Evolutionary conservation across 2,329 filamentous ascomycete species (phyloP).

Genomic region (Botrytis porri): DNA sequence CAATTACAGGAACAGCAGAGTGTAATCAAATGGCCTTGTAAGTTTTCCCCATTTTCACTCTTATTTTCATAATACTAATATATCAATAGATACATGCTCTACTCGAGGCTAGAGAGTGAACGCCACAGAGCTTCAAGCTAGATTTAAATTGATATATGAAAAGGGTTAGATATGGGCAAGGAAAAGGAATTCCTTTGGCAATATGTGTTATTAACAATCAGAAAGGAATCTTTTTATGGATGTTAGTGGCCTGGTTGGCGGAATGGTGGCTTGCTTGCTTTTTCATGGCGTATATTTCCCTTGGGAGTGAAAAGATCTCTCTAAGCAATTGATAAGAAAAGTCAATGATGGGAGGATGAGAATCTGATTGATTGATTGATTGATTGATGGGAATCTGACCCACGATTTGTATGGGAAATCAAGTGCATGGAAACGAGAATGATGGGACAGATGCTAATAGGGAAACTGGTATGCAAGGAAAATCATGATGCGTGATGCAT

Average conservation of each 20-base stretch:
- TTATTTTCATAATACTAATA: neutral
- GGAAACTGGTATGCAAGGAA: neutral
- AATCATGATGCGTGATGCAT: neutral
- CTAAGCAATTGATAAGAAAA: neutral
- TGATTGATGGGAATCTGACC: neutral
- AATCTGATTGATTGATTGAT: neutral
- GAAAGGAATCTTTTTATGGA: neutral
- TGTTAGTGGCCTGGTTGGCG: conserved; percentile 1
- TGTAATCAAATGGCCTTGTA: conserved; percentile 99
- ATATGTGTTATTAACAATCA: conserved; percentile 1
- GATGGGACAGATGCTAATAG: neutral
- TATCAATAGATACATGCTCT: conserved; percentile 64
- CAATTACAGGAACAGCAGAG: conserved; percentile 96
- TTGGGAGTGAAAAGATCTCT: neutral
- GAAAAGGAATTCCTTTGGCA: neutral
- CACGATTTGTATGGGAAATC: neutral
- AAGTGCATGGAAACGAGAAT: neutral
- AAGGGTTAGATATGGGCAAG: neutral
- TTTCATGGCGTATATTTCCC: conserved; percentile 7
- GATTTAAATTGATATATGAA: neutral
- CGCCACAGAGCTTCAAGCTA: conserved; percentile 36
- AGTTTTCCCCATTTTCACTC: neutral
- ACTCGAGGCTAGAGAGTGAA: conserved; percentile 79
- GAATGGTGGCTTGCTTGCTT: neutral
- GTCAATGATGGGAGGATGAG: neutral